A percentile compares a stretch with the other conserved stretches of the same genome.
Evolutionary conservation across 352 stramenopile species (phyloP).

Genomic region (Phytophthora kernoviae): DNA sequence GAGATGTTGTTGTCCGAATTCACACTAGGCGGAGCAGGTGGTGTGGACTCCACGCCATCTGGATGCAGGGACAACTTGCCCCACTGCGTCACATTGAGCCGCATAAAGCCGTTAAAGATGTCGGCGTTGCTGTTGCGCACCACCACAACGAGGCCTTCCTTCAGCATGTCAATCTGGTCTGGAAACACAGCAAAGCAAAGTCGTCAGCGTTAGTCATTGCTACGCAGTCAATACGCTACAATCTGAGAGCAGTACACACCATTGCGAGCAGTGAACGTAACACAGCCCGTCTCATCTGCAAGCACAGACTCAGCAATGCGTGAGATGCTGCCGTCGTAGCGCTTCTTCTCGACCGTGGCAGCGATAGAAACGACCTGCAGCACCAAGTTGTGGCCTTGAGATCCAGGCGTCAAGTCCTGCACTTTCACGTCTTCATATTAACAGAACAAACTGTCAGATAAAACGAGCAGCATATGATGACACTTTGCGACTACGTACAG

Average conservation of each 20-base stretch:
- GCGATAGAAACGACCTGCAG: conserved; percentile 72
- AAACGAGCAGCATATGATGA: neutral
- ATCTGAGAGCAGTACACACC: conserved; percentile 32
- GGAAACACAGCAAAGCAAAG: conserved; percentile 6
- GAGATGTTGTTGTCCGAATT: conserved; percentile 82
- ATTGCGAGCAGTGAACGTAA: conserved; percentile 83
- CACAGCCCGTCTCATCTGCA: conserved; percentile 81
- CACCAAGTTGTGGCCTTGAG: conserved; percentile 84
- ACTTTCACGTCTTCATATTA: conserved; percentile 73
- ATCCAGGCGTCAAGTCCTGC: conserved; percentile 69
- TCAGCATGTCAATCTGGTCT: conserved; percentile 82
- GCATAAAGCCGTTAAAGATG: conserved; percentile 87
- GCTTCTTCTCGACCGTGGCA: conserved; percentile 64
- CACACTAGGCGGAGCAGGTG: conserved; percentile 43
- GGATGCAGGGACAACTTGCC: conserved; percentile 78
- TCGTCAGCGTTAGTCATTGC: conserved; percentile 2
- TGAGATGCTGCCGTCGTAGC: conserved; percentile 67
- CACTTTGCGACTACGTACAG: conserved; percentile 29
- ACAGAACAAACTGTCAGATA: neutral
- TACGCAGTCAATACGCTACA: neutral
- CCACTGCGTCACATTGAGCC: conserved; percentile 87
- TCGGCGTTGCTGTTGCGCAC: conserved; percentile 84
- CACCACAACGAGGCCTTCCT: conserved; percentile 61
- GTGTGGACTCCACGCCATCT: conserved; percentile 77
- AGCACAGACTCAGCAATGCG: conserved; percentile 78